A percentile compares a stretch with the other conserved stretches of the same genome.
Conservation (phyloP, 1,284 basidiomycete genomes). For the Irpex sp. region DNA sequence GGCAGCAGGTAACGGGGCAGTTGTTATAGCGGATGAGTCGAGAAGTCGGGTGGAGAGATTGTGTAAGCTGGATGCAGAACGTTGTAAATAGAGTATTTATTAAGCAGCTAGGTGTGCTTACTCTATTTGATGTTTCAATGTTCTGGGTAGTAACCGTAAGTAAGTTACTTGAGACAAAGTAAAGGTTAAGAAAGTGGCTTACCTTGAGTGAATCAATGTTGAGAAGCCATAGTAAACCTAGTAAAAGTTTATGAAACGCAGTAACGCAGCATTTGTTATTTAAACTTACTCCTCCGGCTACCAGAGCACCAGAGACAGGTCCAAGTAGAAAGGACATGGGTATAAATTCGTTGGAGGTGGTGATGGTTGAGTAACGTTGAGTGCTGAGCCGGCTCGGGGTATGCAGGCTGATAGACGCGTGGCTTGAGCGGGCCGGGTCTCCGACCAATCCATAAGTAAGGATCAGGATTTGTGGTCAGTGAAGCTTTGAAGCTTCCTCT, state of each 20-base stretch:
- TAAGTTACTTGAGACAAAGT: background rate
- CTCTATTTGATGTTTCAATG: conserved; percentile 24
- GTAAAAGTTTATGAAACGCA: background rate
- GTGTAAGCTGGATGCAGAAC: conserved; percentile 19
- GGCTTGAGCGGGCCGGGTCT: background rate
- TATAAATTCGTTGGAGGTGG: background rate
- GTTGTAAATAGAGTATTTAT: background rate
- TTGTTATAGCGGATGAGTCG: conserved; percentile 15
- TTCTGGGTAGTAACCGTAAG: conserved; percentile 15
- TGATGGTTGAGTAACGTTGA: background rate
- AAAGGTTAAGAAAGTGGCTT: background rate
- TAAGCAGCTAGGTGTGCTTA: conserved; percentile 13
- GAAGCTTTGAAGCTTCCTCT: background rate
- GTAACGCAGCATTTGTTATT: background rate
- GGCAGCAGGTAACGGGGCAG: conserved; percentile 22
- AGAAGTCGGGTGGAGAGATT: conserved; percentile 22
- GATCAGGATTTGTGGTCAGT: background rate
- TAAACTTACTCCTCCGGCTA: conserved; percentile 12
- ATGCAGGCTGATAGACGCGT: background rate
- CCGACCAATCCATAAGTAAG: background rate
- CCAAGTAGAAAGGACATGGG: conserved; percentile 29
- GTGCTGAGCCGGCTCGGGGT: background rate
- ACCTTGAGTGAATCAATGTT: conserved; percentile 27
- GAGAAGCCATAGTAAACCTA: conserved; percentile 32
- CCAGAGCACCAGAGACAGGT: conserved; percentile 18